Evolutionary conservation across 108 stramenopile genomes (phyloP), one percentile per base, ranked within the genome.

Genomic region (Nitzschia palea): DNA sequence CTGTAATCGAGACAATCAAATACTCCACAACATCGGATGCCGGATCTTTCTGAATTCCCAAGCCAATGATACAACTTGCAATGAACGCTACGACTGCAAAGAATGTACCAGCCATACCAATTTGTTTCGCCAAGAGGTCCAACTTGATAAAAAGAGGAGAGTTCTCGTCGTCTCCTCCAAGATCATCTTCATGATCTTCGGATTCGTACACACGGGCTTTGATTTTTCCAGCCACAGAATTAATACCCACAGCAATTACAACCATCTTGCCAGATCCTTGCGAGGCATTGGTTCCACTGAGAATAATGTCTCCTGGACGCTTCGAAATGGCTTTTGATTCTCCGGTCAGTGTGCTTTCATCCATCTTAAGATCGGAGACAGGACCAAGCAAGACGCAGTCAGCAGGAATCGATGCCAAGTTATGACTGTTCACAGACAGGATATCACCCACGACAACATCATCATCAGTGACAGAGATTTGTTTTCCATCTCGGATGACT

Each of bases 361-460:
- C 93, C 77, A 93, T 87, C 55, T 86, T 84, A 31, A 99, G 77
- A 56, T 90, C 95, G 2, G 77, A 76, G 15, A 84, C 94, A 18
- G 89, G 87, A 48, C 90, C 90, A 25, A 97, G 53, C 35, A 98
- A 76, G 17, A 97, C 71, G 64, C 96, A 96, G 71, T 99, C 97
- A 15, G 95, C 96, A 4, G 97, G 96, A 44, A 99, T 90, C 17
- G 78, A 79, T 10, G 91, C 88, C 15, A 84, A 70, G 61, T 83
- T 85, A 62, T 93, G 91, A 28, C 83, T 78, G 65, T 96, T 96
- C 35, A 99, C 90, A 44, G 81, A 76, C 30, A 99, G 78, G 44
- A 99, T 83, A 71, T 99, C 98, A 12, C 98, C 98, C 40, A 99
- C 98, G 23, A 98, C 96, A 60, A 98, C 82, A 10, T 96, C 96